Evolutionary conservation across 768 basidiomycete genomes (phyloP).

Genomic region (Sistotremastrum suecicum): DNA sequence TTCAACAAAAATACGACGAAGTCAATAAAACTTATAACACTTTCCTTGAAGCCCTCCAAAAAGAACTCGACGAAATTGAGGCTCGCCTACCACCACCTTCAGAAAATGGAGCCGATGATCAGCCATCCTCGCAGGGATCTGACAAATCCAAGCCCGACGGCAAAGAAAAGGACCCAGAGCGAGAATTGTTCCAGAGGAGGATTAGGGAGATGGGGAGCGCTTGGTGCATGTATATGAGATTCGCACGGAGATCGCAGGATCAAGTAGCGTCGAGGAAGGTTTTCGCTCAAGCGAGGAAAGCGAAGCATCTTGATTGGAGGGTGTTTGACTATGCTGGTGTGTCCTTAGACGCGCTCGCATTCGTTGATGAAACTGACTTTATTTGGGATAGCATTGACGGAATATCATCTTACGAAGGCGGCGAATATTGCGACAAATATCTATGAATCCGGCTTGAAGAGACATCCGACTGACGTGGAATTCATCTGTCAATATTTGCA

Average conservation of each 20-base stretch:
- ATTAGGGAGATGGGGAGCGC: conserved; percentile 12
- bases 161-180: conserved; percentile 11
- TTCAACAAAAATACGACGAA: conserved; percentile 45
- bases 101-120: too few species aligned
- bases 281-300: conserved; percentile 72
- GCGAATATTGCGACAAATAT: conserved; percentile 73
- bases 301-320: conserved; percentile 74
- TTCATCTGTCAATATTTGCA: conserved; percentile 82
- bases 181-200: conserved; percentile 12
- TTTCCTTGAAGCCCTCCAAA: conserved; percentile 52
- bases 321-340: conserved; percentile 85
- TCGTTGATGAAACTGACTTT: not conserved
- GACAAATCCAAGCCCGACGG: conserved; percentile 16
- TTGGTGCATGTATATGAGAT: conserved; percentile 80
- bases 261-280: conserved; percentile 62
- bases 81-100: conserved; percentile 11
- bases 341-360: conserved; percentile 9
- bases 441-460: conserved; percentile 85
- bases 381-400: conserved; percentile 63
- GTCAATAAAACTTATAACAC: conserved; percentile 61
- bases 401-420: conserved; percentile 81
- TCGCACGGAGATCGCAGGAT: conserved; percentile 77
- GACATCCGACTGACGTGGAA: conserved; percentile 68
- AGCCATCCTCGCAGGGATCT: not conserved
- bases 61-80: conserved; percentile 49